These are phyloP conservation scores for Lachancea sp. DNA, from an alignment of 805 yeast species.

Conservation along the genomic window DNA sequence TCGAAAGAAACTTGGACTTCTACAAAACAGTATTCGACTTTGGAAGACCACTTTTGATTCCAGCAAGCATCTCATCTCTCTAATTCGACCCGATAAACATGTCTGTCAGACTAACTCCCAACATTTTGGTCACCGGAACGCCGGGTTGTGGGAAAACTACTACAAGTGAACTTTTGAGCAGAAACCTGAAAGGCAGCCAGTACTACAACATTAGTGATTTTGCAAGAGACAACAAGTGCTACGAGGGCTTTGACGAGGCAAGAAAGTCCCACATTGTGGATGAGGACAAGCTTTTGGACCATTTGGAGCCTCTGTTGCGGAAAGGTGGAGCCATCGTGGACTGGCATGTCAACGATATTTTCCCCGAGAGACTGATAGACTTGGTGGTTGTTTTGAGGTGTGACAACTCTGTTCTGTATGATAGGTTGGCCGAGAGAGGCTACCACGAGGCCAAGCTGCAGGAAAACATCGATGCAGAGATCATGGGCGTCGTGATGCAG, in stretches of 20 bases:
- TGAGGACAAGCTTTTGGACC: conserved; percentile 82
- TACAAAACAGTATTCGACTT: background rate
- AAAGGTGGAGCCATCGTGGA: conserved; percentile 88
- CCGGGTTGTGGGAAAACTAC: conserved; percentile 51
- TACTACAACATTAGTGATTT: conserved; percentile 67
- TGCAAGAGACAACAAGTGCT: conserved; percentile 70
- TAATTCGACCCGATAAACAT: background rate
- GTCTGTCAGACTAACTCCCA: conserved; percentile 39
- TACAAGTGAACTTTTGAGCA: conserved; percentile 26
- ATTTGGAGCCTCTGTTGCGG: conserved; percentile 67
- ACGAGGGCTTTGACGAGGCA: conserved; percentile 79
- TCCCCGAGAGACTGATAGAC: conserved; percentile 89
- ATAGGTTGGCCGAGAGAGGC: conserved; percentile 67
- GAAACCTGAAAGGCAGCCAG: conserved; percentile 35
- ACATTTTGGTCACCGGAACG: conserved; percentile 88
- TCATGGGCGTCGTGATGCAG: conserved; percentile 83
- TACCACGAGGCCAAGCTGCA: conserved; percentile 77
- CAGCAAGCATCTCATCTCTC: background rate
- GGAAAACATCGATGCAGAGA: conserved; percentile 93
- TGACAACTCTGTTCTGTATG: conserved; percentile 63
- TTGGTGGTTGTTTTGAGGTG: conserved; percentile 84
- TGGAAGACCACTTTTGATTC: too few relatives aligned
- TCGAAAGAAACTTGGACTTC: background rate
- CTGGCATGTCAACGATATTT: conserved; percentile 96
- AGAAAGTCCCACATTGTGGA: conserved; percentile 86